Percentiles rank a stretch among this genome's conserved stretches.
Evolutionary conservation across 208 protist species (phyloP).

Genomic region (Wallacemonas sp.): DNA sequence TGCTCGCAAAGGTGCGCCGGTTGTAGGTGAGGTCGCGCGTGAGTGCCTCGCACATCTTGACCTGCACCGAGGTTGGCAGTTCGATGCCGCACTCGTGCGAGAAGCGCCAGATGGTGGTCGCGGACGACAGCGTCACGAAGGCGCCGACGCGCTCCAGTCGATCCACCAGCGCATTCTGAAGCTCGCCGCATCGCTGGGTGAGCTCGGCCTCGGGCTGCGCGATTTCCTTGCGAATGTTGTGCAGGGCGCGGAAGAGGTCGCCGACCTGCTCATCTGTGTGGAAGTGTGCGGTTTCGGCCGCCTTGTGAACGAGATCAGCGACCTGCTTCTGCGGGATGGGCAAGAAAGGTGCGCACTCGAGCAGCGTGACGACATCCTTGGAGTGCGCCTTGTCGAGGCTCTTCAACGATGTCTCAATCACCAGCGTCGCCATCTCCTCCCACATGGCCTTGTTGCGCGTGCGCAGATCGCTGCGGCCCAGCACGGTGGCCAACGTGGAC

Average conservation of each 20-base stretch:
- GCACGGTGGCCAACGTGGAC: constrained; percentile 64
- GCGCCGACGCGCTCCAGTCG: constrained; percentile 58
- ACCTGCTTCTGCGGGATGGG: constrained; percentile 41
- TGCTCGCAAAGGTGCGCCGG: constrained; percentile 13
- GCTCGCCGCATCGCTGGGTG: constrained; percentile 23
- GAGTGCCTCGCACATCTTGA: constrained; percentile 35
- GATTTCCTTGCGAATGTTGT: constrained; percentile 21
- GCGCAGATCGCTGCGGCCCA: constrained; percentile 36
- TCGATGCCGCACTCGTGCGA: constrained; percentile 25
- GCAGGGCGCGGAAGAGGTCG: constrained; percentile 40
- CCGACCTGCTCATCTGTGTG: constrained; percentile 71
- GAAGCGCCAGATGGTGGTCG: constrained; percentile 36
- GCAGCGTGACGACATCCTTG: constrained; percentile 64
- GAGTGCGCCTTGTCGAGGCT: constrained; percentile 69
- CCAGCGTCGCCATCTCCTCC: constrained; percentile 31
- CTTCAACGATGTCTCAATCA: constrained; percentile 36
- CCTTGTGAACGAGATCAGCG: constrained; percentile 45
- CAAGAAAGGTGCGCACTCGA: constrained; percentile 38
- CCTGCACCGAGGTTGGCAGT: constrained; percentile 37
- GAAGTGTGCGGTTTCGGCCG: constrained; percentile 56
- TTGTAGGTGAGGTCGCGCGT: constrained; percentile 30
- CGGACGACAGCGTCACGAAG: constrained; percentile 30
- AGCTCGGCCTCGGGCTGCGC: constrained; percentile 31
- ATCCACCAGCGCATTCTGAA: constrained; percentile 39
- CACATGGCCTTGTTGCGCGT: constrained; percentile 37